Base-by-base conservation (phyloP, 495 filamentous ascomycete genomes). In the Podospora anserina region DNA sequence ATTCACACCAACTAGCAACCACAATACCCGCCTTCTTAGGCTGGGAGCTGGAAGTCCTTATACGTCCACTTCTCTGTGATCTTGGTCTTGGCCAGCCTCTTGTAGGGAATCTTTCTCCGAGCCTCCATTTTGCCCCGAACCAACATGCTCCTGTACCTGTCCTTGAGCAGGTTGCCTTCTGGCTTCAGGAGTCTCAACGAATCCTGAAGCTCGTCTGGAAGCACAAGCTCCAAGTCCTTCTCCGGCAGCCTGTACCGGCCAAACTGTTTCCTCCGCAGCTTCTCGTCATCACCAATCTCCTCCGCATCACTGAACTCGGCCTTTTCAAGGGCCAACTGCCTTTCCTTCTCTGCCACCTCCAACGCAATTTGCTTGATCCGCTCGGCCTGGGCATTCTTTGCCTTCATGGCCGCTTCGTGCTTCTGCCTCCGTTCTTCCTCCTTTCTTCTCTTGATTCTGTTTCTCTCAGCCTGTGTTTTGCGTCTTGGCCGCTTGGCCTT, bases 1-100 rank as follows among this genome's bases (percentile, higher is more conserved):
- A 64, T 67, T 64, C 26, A 54, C 4, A 23, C 30, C 18, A 1
- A 16, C 20, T 16, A 27, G 34, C 66, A 7, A 11, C 60, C 13
- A 44, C 23, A 20, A 2, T 32, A 2, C 18, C 65, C 6, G 0
- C 9, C 39, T 49, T 49, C 15, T 68, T 63, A 56, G 32, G 59
- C 54, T 7, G 30, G 30, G 39, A 68, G n/a, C 28, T 30, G 69
- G 39, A 97, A 98, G 78, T 99, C 95, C 82, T 98, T 98, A 77
- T 94, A 91, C 64, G 89, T 84, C 95, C 95, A 99, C 80, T 97
- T 98, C 86, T 97, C 96, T 18, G 92, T 97, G 27, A 88, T 75
- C 77, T 88, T 89, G 73, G 81, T 88, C 84, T 88, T 91, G 68
- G 86, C 83, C 81, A 94, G 91, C 84, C 91, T 94, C 68, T 82